A percentile compares a stretch with the other conserved stretches of the same genome.
These are phyloP conservation scores for Pichia sp. DNA, from an alignment of 1,139 yeast genomes.

Conservation along the genomic window DNA sequence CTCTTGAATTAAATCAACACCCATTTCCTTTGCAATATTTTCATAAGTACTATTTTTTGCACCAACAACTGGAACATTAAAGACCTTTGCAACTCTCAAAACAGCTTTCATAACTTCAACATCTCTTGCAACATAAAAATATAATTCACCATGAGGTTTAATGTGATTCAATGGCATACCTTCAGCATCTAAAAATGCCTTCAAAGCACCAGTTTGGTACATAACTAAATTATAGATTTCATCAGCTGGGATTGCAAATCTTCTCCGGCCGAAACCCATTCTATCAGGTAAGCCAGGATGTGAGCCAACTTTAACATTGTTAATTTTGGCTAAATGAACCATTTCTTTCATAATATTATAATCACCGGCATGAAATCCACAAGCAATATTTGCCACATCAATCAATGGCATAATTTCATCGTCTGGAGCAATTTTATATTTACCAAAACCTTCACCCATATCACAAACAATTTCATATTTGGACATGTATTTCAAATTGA, in stretches of 20 bases:
- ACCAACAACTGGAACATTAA: constrained; percentile 32
- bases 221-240: constrained; percentile 33
- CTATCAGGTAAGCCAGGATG: constrained; percentile 37
- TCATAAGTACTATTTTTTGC: constrained; percentile 28
- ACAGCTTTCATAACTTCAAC: constrained; percentile 34
- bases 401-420: constrained; percentile 36
- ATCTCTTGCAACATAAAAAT: constrained; percentile 33
- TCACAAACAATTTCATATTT: constrained; percentile 33
- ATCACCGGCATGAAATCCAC: constrained; percentile 39
- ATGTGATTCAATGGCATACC: constrained; percentile 32
- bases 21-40: constrained; percentile 28
- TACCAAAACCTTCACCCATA: constrained; percentile 38
- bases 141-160: constrained; percentile 36
- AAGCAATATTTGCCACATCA: constrained; percentile 36
- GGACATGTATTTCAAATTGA: constrained; percentile 19
- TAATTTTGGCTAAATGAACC: constrained; percentile 32
- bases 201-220: constrained; percentile 37
- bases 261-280: constrained; percentile 35
- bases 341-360: constrained; percentile 32
- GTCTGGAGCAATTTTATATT: constrained; percentile 36
- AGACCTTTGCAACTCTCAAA: constrained; percentile 33
- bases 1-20: constrained; percentile 34
- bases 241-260: constrained; percentile 32
- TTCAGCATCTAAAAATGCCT: constrained; percentile 34
- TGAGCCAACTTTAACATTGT: constrained; percentile 33